A percentile compares a stretch with the other conserved stretches of the same genome.
Conservation (phyloP, 495 filamentous ascomycete genomes). For the Gamarada debralockiae region DNA sequence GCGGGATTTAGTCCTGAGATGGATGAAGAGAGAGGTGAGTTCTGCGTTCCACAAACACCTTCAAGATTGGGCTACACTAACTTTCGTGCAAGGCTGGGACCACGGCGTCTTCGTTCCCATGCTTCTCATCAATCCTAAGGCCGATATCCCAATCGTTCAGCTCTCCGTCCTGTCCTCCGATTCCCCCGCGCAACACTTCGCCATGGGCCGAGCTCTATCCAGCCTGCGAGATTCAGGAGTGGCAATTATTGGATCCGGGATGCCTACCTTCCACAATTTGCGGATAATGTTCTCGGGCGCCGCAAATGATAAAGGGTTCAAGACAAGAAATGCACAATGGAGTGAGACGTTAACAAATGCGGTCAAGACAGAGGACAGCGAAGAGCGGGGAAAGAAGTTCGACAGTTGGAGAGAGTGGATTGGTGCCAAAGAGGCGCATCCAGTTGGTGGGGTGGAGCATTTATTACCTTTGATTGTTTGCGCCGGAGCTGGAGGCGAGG, state of each 20-base stretch:
- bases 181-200: conserved; percentile 65
- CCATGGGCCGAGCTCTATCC: conserved; percentile 64
- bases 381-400: conserved; percentile 60
- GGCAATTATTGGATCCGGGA: conserved; percentile 74
- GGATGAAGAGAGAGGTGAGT: conserved; percentile 40
- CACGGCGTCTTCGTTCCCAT: conserved; percentile 57
- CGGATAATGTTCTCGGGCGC: conserved; percentile 51
- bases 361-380: conserved; percentile 32
- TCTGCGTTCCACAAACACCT: conserved; percentile 24
- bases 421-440: conserved; percentile 76
- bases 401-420: conserved; percentile 53
- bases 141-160: conserved; percentile 73
- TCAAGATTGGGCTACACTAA: not conserved
- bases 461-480: conserved; percentile 73
- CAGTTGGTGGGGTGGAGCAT: conserved; percentile 64
- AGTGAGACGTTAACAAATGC: conserved; percentile 34
- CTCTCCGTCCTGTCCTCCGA: conserved; percentile 59
- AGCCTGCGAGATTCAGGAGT: conserved; percentile 68
- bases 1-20: conserved; percentile 25
- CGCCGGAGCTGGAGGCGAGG: conserved; percentile 65
- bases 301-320: conserved; percentile 65
- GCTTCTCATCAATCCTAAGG: conserved; percentile 60
- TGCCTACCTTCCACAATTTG: conserved; percentile 78
- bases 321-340: conserved; percentile 76
- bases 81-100: conserved; percentile 37